phyloP scores from a whole-genome alignment of 495 filamentous ascomycete species.

The Penicillium cosmopolitanum region DNA sequence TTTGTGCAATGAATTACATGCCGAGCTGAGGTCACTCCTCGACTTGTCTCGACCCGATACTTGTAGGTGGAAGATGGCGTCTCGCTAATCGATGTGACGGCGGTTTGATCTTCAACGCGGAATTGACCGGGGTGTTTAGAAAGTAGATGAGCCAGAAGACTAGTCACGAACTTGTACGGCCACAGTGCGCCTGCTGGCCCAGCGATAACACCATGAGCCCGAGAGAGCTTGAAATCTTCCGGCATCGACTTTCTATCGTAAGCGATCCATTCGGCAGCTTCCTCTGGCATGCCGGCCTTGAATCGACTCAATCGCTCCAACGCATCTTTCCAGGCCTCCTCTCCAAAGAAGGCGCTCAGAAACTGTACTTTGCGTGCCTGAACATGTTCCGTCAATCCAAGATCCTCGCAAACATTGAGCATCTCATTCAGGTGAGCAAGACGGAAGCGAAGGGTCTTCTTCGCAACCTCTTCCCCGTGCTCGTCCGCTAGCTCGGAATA shows the following conservation, averaged over 20 bases:
- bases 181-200: constrained; percentile 58
- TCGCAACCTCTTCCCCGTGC: constrained; percentile 31
- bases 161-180: constrained; percentile 81
- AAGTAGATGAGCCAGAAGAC: constrained; percentile 62
- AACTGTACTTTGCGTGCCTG: constrained; percentile 40
- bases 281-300: constrained; percentile 35
- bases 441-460: constrained; percentile 32
- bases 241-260: constrained; percentile 31
- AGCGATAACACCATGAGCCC: constrained; percentile 48
- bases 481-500: constrained; percentile 30
- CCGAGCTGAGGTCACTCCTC: constrained; percentile 60
- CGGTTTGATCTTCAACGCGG: constrained; percentile 75
- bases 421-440: constrained; percentile 38
- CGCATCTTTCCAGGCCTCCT: constrained; percentile 29
- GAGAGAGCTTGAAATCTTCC: constrained; percentile 41
- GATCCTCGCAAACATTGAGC: constrained; percentile 32
- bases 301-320: constrained; percentile 28
- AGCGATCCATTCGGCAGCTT: constrained; percentile 33
- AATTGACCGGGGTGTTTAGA: constrained; percentile 44
- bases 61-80: constrained; percentile 5
- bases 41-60: constrained; percentile 57
- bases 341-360: constrained; percentile 35
- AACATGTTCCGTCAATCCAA: constrained; percentile 29
- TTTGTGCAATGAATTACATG: constrained; percentile 80
- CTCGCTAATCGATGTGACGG: constrained; percentile 54